Evolutionary conservation across 2,329 filamentous ascomycete species (phyloP).

Genomic region (Westerdykella aurantiaca): DNA sequence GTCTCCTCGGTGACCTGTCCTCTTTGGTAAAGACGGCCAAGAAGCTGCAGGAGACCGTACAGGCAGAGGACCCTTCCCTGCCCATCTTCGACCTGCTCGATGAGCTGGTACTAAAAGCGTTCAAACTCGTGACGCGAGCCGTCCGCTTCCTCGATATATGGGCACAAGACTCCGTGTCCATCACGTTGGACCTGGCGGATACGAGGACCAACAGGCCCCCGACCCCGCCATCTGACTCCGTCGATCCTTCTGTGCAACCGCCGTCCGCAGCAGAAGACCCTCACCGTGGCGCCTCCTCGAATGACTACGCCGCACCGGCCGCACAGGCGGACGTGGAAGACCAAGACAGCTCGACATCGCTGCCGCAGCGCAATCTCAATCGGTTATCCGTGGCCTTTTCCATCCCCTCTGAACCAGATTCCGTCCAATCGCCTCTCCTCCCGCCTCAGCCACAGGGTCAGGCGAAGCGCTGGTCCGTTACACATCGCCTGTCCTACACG

Average conservation of each 20-base stretch:
- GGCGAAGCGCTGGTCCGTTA: slow-evolving; percentile 47
- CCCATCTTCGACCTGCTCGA: slow-evolving; percentile 71
- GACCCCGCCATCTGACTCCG: slow-evolving; percentile 36
- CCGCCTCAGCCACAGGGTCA: slow-evolving; percentile 23
- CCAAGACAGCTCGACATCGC: slow-evolving; percentile 22
- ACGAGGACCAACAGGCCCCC: slow-evolving; percentile 28
- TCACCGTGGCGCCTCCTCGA: slow-evolving; percentile 41
- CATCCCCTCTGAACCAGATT: slow-evolving; percentile 34
- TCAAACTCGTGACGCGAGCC: slow-evolving; percentile 86
- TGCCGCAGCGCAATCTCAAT: slow-evolving; percentile 26
- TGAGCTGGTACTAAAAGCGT: slow-evolving; percentile 88
- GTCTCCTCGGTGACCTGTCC: slow-evolving; percentile 81
- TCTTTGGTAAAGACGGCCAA: slow-evolving; percentile 85
- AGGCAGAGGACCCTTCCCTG: slow-evolving; percentile 30
- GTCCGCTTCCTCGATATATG: slow-evolving; percentile 85
- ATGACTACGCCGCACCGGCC: slow-evolving; percentile 29
- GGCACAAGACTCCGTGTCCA: slow-evolving; percentile 54
- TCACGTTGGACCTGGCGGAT: slow-evolving; percentile 38
- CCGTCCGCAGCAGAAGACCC: slow-evolving; percentile 16
- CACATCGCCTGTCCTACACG: slow-evolving; percentile 74
- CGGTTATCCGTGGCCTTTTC: slow-evolving; percentile 35
- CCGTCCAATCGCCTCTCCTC: slow-evolving; percentile 25
- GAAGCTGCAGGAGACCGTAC: slow-evolving; percentile 68
- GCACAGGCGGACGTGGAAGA: slow-evolving; percentile 34
- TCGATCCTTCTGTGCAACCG: slow-evolving; percentile 27